These are phyloP conservation scores for Sclerotinia sclerotiorum DNA, from an alignment of 2,329 filamentous ascomycete genomes.

Conservation along the genomic window DNA sequence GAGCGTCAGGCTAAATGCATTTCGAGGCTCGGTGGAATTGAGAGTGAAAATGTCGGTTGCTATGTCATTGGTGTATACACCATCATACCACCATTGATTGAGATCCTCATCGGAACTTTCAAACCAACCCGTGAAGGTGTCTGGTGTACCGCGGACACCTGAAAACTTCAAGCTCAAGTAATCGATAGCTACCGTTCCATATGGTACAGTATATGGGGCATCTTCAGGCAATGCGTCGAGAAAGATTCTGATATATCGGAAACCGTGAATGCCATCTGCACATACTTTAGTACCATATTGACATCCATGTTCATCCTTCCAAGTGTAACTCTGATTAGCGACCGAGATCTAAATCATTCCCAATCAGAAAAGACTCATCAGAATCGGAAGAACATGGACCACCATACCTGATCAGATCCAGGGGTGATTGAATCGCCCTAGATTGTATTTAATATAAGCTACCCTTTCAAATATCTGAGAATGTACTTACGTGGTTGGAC, in stretches of 20 bases:
- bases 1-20: conserved; percentile 46
- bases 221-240: conserved; percentile 48
- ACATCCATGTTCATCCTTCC: conserved; percentile 49
- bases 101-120: conserved; percentile 51
- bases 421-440: conserved; percentile 45
- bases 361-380: conserved; percentile 11
- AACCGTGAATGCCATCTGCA: conserved; percentile 53
- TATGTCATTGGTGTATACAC: conserved; percentile 53
- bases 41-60: conserved; percentile 48
- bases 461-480: neutral
- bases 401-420: conserved; percentile 50
- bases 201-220: conserved; percentile 46
- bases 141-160: conserved; percentile 49
- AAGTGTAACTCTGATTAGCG: conserved; percentile 44
- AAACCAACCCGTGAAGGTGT: conserved; percentile 53
- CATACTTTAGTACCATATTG: conserved; percentile 47
- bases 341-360: conserved; percentile 46
- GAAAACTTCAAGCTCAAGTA: conserved; percentile 47
- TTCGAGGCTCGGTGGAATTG: conserved; percentile 51
- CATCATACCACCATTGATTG: conserved; percentile 55
- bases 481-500: conserved; percentile 46
- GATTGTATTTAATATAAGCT: conserved; percentile 19
- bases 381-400: no score
- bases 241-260: conserved; percentile 52
- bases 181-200: conserved; percentile 47